phyloP scores from a whole-genome alignment of 805 yeast genomes.

The Candida quercuum region DNA sequence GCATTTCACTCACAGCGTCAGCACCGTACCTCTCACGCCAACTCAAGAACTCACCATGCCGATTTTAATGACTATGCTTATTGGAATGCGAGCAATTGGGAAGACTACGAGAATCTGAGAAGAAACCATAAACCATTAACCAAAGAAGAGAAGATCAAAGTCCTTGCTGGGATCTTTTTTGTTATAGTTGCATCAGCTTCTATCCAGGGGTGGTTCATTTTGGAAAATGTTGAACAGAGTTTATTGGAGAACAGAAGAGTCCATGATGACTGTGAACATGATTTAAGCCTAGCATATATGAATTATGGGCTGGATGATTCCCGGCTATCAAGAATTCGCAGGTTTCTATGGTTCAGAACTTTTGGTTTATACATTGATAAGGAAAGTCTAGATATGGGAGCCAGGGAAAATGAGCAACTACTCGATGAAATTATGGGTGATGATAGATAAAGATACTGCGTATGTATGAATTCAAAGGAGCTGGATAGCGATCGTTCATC shows the following conservation, averaged over 20 bases:
- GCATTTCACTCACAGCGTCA: conserved; percentile 11
- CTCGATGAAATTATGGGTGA: conserved; percentile 75
- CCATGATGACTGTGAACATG: conserved; percentile 37
- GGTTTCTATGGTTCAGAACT: conserved; percentile 54
- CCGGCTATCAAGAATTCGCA: conserved; percentile 43
- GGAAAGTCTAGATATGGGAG: conserved; percentile 30
- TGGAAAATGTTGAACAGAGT: conserved; percentile 33
- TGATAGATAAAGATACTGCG: conserved; percentile 51
- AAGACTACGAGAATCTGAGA: conserved; percentile 43
- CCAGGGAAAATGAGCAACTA: conserved; percentile 66
- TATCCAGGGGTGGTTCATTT: conserved; percentile 35
- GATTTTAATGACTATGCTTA: conserved; percentile 28
- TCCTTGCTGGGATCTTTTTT: conserved; percentile 36
- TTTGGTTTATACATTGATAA: conserved; percentile 27
- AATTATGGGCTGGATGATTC: conserved; percentile 50
- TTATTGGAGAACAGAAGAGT: conserved; percentile 26
- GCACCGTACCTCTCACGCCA: conserved; percentile 20
- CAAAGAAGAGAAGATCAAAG: conserved; percentile 37
- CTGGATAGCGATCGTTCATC: no score
- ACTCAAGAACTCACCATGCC: conserved; percentile 22
- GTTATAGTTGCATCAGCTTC: conserved; percentile 33
- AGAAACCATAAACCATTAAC: conserved; percentile 18
- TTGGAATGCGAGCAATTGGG: conserved; percentile 64
- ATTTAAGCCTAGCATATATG: conserved; percentile 35
- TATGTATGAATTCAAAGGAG: background rate